Conservation (phyloP, 2,329 filamentous ascomycete genomes). For the Teratosphaeriaceae sp. region DNA sequence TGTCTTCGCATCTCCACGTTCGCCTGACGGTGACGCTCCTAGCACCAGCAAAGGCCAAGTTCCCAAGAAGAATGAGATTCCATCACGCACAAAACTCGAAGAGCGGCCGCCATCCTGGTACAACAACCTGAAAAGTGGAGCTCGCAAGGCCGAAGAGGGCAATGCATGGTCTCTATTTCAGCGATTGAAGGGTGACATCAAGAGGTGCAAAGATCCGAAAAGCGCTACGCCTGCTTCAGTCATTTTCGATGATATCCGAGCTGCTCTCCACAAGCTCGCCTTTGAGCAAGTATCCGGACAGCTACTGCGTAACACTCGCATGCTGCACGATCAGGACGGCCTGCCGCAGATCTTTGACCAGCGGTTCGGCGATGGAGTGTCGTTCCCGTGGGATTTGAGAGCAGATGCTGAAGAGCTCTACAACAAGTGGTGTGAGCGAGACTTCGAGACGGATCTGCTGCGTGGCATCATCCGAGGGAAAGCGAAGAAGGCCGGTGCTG, state of each 20-base stretch:
- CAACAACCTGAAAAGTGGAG: not conserved
- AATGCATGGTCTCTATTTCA: slow-evolving; percentile 8
- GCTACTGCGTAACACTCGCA: slow-evolving; percentile 28
- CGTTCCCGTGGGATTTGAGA: slow-evolving; percentile 41
- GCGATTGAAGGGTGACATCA: slow-evolving; percentile 1
- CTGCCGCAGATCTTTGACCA: slow-evolving; percentile 37
- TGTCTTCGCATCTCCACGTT: not conserved
- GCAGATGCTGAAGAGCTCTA: slow-evolving; percentile 43
- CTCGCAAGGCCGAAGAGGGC: slow-evolving; percentile 6
- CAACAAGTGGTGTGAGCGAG: slow-evolving; percentile 36
- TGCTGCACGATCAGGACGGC: slow-evolving; percentile 32
- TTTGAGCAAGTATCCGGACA: slow-evolving; percentile 29
- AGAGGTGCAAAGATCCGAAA: slow-evolving; percentile 1
- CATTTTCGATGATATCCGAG: slow-evolving; percentile 28
- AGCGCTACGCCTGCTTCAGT: not conserved
- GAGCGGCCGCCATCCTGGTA: slow-evolving; percentile 19
- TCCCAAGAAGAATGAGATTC: not conserved
- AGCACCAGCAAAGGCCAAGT: not conserved
- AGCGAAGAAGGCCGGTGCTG: slow-evolving; percentile 5
- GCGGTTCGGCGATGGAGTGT: slow-evolving; percentile 12
- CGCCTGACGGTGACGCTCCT: not conserved
- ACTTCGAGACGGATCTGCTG: slow-evolving; percentile 41
- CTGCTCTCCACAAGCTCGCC: slow-evolving; percentile 33
- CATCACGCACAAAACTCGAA: not conserved
- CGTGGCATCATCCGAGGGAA: slow-evolving; percentile 34